These are phyloP conservation scores for Gremmenia infestans DNA, from an alignment of 2,329 filamentous ascomycete genomes.

Conservation along the genomic window DNA sequence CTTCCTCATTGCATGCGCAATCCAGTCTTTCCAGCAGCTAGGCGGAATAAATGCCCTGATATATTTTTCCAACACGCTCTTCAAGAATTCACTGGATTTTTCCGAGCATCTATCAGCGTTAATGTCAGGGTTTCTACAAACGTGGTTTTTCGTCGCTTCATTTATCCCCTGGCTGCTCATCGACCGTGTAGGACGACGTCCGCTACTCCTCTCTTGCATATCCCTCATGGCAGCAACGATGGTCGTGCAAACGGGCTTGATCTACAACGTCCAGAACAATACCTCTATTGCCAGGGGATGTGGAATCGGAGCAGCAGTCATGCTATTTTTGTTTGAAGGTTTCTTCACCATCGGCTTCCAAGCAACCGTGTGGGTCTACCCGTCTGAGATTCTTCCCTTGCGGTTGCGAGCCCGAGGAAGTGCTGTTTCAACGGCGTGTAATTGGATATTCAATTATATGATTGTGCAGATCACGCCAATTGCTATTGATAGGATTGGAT, in stretches of 20 bases:
- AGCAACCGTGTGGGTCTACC: conserved; percentile 56
- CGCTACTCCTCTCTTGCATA: conserved; percentile 56
- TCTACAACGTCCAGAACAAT: conserved; percentile 36
- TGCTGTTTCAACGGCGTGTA: conserved; percentile 24
- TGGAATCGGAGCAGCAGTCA: conserved; percentile 39
- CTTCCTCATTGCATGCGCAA: conserved; percentile 44
- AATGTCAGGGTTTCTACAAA: conserved; percentile 49
- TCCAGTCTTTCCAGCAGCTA: conserved; percentile 48
- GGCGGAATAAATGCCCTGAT: conserved; percentile 39
- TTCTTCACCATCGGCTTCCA: conserved; percentile 58
- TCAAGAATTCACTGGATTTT: conserved; percentile 41
- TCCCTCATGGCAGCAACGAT: conserved; percentile 38
- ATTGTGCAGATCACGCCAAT: conserved; percentile 49
- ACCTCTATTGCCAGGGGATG: conserved; percentile 31
- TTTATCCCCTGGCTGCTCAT: conserved; percentile 38
- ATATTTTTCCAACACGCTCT: conserved; percentile 41
- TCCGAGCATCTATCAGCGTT: conserved; percentile 41
- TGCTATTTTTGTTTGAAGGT: conserved; percentile 57
- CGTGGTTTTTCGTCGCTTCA: conserved; percentile 39
- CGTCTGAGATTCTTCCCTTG: conserved; percentile 54
- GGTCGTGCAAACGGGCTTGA: conserved; percentile 37
- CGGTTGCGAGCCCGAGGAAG: conserved; percentile 34
- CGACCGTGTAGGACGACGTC: conserved; percentile 58
- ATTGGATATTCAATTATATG: conserved; percentile 34
- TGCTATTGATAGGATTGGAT: conserved; percentile 42